Base-by-base conservation (phyloP, 768 basidiomycete genomes). In the Tulasnella sp. region DNA sequence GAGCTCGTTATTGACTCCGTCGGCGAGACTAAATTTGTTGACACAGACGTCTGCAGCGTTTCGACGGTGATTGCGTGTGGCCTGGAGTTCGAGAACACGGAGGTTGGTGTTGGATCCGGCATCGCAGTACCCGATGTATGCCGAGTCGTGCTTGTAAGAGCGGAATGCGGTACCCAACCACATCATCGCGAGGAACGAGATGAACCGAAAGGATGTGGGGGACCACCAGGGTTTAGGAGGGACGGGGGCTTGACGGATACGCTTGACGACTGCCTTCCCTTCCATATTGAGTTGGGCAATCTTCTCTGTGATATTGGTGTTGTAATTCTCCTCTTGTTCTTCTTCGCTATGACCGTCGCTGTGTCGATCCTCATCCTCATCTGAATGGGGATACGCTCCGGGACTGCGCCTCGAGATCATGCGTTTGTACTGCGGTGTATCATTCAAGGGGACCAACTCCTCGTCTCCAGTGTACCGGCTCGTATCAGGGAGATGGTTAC, bases 61-160 rank as follows among this genome's bases (percentile, higher is more conserved):
- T 29, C 48, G 56, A 12, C 45, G 44, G 11, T 31, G 27, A 11
- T 71, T 66, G 55, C 78, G 70, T 44, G 71, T 71, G 4, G 70
- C 71, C 45, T 76, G 74, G 19, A 82, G 64, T 12, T 69, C 71
- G 59, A 80, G 78, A 51, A 89, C 70, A 2, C 73, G 72, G 22
- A 64, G 68, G 68, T 85, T 92, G 27, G 81, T 84, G 63, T 74
- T 72, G 58, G 69, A 78, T 19, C 79, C 83, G 34, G 78, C 70
- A 62, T 87, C 81, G 66, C 89, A 92, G 70, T 80, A 92, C 3
- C 90, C 89, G 64, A 92, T 81, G 10, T 75, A 68, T 2, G 82
- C 73, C 4, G 88, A 88, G 64, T 85, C 80, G 11, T 64, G 60
- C 71, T 88, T 89, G 74, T 81, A 86, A 17, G 74, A 73, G 8